phyloP scores from a whole-genome alignment of 768 basidiomycete genomes.

The Hygrophorus russula region DNA sequence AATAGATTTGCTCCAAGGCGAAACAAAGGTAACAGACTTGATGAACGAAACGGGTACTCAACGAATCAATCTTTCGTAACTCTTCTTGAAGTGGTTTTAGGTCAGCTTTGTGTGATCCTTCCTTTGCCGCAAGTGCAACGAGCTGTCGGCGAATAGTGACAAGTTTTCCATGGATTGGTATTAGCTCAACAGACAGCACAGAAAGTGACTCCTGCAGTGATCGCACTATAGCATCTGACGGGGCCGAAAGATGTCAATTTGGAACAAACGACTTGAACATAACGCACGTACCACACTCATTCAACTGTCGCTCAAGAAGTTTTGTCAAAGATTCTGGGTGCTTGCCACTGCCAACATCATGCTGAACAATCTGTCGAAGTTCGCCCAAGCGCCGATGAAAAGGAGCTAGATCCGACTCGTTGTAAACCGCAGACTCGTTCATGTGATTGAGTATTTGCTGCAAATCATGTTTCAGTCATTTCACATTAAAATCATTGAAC shows the following conservation, averaged over 20 bases:
- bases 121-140: constrained; percentile 79
- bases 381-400: constrained; percentile 76
- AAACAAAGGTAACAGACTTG: constrained; percentile 9
- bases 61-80: constrained; percentile 91
- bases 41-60: constrained; percentile 41
- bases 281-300: constrained; percentile 73
- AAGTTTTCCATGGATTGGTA: constrained; percentile 83
- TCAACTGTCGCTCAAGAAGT: constrained; percentile 81
- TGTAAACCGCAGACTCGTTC: constrained; percentile 94
- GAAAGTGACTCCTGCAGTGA: constrained; percentile 78
- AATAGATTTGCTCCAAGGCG: not conserved
- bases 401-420: constrained; percentile 79
- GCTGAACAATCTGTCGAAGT: constrained; percentile 76
- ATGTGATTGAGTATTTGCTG: constrained; percentile 93
- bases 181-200: constrained; percentile 80
- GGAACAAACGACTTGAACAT: not conserved
- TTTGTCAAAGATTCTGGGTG: constrained; percentile 83
- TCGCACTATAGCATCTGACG: constrained; percentile 65
- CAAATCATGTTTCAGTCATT: constrained; percentile 10
- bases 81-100: constrained; percentile 88
- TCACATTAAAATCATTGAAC: no score
- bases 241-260: not conserved
- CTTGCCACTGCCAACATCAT: constrained; percentile 70
- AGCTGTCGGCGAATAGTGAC: constrained; percentile 84
- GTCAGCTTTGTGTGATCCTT: constrained; percentile 75